Evolutionary conservation across 805 yeast species (phyloP), one percentile per base, ranked within the genome.

Genomic region (Jamesozyma lodderae): DNA sequence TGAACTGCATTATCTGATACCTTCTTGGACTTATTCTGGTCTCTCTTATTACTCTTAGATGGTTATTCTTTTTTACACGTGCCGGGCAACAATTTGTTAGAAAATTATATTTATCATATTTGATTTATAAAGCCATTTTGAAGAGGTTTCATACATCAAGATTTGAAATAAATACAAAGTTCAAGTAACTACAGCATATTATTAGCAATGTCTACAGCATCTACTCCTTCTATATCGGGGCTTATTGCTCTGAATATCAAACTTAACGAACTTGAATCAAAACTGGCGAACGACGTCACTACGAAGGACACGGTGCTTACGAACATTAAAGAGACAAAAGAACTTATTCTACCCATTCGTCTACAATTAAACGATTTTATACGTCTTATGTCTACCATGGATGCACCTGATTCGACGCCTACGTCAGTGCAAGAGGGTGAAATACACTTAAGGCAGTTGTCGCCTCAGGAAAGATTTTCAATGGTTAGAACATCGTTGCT

Each of bases 301-400:
- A 40, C 38, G 15, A 45, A 47, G 34, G 42, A 43, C 13, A 35
- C 39, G n/a, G 34, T 50, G 16, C 16, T 41, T 0, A 37, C 26
- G 1, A 35, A 45, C 3, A 40, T 46, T 4, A 15, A 24, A 31
- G 26, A 18, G 17, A 36, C 38, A 19, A 46, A 33, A 36, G 41
- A 23, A 17, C 36, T 33, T 27, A 43, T 45, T 23, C 32, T 43
- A 19, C 51, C 51, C 2, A 31, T 47, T 11, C 31, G 49, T 21
- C 33, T 53, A 13, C 46, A 46, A 28, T 50, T 57, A 26, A 56
- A 53, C 37, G 59, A 52, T 9, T 51, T 56, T 18, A 37, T 56
- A 16, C 50, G 45, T 30, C 41, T 46, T 8, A 36, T 57, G 42
- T 46, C 60, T 2, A 43, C 17, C 13, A 29, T 29, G 4, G 32